Evolutionary conservation across 495 filamentous ascomycete genomes (phyloP), one percentile per base, ranked within the genome.

Genomic region (Aspergillus sclerotioniger): DNA sequence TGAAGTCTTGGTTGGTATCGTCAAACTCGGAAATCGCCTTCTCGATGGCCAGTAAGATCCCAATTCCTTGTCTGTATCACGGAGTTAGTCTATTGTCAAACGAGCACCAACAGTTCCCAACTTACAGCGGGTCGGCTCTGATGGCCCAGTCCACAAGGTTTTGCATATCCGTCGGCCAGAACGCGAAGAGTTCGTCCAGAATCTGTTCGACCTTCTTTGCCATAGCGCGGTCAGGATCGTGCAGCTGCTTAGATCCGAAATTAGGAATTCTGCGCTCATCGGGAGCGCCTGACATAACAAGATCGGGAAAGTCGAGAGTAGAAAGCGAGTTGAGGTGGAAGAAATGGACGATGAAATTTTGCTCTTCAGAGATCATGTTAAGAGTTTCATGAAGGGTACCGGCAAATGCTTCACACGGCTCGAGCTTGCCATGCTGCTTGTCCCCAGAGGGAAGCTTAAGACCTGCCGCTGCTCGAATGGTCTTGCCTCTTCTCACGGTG

Each of bases 341-440:
- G 72, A 96, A 94, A 54, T 94, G 89, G 20, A 95, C 85, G 28
- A 96, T 76, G 64, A 97, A 98, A 66, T 96, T 96, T 70, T 98
- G 93, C 74, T 98, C 93, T 59, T 89, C 89, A 49, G 88, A 87
- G 39, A 96, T 84, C 57, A 94, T 82, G 19, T 84, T 87, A 46
- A 90, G 71, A 54, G 90, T 83, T 70, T 96, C 90, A 49, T 89
- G 85, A 44, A 97, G 76, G 15, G 87, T 82, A 33, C 88, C 88
- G 2, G 85, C 79, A 72, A 96, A 96, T n/a, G 86, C 87, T 74
- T 96, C 93, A 58, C 84, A 91, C 0, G 90, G 82, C 39, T 89
- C 80, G 20, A 90, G 77, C 58, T 84, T 83, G 39, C 88, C 86
- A 59, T 84, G 81, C 53, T 86, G 79, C 71, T 87, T 91, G 35